Evolutionary conservation across 495 filamentous ascomycete genomes (phyloP).

Genomic region (Terfezia claveryi): DNA sequence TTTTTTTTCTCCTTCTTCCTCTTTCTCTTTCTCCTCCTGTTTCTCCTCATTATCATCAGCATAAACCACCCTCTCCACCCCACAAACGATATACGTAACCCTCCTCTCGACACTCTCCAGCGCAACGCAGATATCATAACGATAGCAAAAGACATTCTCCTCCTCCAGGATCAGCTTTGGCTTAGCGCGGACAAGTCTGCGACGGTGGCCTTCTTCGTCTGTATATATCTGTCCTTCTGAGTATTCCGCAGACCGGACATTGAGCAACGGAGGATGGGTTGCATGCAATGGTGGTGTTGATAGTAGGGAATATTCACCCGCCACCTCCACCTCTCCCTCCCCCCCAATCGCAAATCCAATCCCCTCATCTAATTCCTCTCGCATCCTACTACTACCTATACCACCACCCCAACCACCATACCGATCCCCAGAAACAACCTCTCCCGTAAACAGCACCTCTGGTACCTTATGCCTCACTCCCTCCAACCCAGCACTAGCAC

Average conservation of each 20-base stretch:
- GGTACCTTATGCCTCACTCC: not conserved
- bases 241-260: not conserved
- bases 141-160: not conserved
- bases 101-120: conserved; percentile 4
- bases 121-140: conserved; percentile 4
- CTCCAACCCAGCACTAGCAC: not conserved
- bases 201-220: not conserved
- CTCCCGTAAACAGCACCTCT: not conserved
- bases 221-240: not conserved
- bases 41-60: not conserved
- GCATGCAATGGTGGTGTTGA: not conserved
- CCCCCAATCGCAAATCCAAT: not conserved
- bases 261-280: not conserved
- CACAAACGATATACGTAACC: conserved; percentile 4
- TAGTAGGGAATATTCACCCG: not conserved
- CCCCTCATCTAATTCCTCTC: not conserved
- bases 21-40: not conserved
- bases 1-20: not conserved
- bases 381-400: not conserved
- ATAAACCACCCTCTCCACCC: not conserved
- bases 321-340: not conserved
- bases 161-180: not conserved
- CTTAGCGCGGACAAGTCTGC: not conserved
- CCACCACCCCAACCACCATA: not conserved
- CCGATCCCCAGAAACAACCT: not conserved